Base-by-base conservation (phyloP, 1,139 yeast genomes). In the Candida pseudoviswanathii region DNA sequence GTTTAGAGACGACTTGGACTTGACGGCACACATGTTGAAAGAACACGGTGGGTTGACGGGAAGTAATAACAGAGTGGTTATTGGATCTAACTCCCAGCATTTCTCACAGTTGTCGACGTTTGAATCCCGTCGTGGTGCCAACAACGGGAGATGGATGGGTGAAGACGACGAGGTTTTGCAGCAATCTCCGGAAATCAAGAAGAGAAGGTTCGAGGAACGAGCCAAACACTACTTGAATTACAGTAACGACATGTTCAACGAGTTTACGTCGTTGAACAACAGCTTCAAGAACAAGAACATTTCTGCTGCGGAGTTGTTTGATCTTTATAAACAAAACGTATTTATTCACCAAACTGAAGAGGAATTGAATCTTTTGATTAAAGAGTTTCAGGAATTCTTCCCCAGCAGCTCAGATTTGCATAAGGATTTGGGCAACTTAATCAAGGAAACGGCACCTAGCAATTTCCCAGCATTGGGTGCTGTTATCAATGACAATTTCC, bases 21-120 rank as follows among this genome's bases (percentile, higher is more conserved):
- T 94, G 47, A 86, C 89, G 46, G 95, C 96, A 1, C 99, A 94
- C 66, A 86, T 90, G 85, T 71, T 90, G 46, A 82, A 84, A 56
- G 94, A 87, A 55, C 99, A 94, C 66, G 86, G 92, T 3, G 81
- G 82, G 3, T 57, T 57, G 57, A 78, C 82, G n/a, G 78, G 79
- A 1, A 77, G 75, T 45, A 73, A 71, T 38, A 72, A 68, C 31
- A 60, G 74, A 43, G 59, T 75, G 25, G 71, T 78, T 0, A 66
- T 77, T 47, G 82, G 82, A 1, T 67, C 77, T 2, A 65, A 76
- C 9, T 63, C 69, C 10, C 75, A 80, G 33, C 86, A 81, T 61
- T 88, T 84, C 47, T 83, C 90, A 1, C 90, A 84, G 58, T 69
- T 90, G 42, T 82, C 91, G 1, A 86, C 94, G 0, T 82, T 81